Evolutionary conservation across 345 rosid genomes (phyloP).

Genomic region (Pugionium cornutum): DNA sequence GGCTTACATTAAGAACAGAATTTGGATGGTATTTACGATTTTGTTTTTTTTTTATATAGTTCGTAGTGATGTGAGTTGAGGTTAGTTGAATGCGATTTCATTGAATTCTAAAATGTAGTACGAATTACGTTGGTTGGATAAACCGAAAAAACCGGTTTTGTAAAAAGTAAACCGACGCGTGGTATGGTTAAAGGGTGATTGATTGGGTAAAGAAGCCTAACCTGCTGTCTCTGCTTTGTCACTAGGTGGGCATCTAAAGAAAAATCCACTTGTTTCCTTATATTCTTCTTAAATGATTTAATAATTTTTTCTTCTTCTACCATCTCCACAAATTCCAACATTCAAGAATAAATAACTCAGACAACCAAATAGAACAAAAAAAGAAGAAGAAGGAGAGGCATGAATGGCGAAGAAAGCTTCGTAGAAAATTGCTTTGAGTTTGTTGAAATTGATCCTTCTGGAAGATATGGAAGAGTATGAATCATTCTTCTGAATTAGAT

Average conservation of each 20-base stretch:
- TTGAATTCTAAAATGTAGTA: constrained; percentile 5
- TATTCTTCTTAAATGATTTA: constrained; percentile 19
- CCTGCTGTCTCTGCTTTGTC: constrained; percentile 34
- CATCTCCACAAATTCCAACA: constrained; percentile 38
- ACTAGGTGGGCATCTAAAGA: constrained; percentile 32
- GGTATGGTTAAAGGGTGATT: constrained; percentile 22
- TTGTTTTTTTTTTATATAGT: not conserved
- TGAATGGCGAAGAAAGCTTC: constrained; percentile 38
- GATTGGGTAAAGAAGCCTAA: constrained; percentile 44
- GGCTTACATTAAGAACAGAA: too few relatives aligned
- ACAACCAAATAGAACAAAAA: not conserved
- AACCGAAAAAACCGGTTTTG: constrained; percentile 20
- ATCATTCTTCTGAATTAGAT: constrained; percentile 2
- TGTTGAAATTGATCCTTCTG: constrained; percentile 95
- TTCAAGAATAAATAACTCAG: not conserved
- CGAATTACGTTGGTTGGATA: not conserved
- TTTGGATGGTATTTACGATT: too few relatives aligned
- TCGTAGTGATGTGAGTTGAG: not conserved
- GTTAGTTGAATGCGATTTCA: constrained; percentile 15
- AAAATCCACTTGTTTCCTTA: constrained; percentile 35
- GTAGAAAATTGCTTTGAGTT: constrained; percentile 54
- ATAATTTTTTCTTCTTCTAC: constrained; percentile 25
- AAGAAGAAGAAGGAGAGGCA: constrained; percentile 1
- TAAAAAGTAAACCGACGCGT: constrained; percentile 30
- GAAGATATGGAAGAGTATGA: constrained; percentile 94